phyloP scores from a whole-genome alignment of 257 asterid genomes.

The Rehmannia glutinosa region DNA sequence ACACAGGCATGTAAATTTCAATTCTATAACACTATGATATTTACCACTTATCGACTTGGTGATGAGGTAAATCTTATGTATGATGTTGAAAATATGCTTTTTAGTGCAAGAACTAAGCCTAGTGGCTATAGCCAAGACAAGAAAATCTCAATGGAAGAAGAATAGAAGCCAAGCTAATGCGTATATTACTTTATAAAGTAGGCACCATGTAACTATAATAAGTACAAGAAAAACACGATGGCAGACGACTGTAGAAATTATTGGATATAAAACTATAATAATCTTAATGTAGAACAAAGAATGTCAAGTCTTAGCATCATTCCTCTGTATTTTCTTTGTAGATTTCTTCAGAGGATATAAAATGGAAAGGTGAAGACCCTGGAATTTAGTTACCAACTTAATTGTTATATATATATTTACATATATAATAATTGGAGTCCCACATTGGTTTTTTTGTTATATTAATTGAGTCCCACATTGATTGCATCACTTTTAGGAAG shows the following conservation, averaged over 20 bases:
- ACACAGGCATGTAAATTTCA: background rate
- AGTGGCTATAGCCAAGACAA: background rate
- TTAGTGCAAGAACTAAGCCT: too few relatives aligned
- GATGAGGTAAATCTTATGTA: background rate
- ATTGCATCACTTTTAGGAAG: too few relatives aligned
- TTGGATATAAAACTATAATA: background rate
- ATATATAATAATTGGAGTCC: too few relatives aligned
- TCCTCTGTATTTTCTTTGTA: conserved; percentile 2
- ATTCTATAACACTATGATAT: background rate
- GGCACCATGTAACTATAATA: background rate
- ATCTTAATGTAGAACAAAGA: background rate
- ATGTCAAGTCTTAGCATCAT: background rate
- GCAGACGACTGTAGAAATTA: background rate
- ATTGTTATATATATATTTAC: too few relatives aligned
- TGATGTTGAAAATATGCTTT: background rate
- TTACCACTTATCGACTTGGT: background rate
- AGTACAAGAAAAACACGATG: background rate
- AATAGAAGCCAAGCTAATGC: background rate
- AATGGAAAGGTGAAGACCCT: conserved; percentile 39
- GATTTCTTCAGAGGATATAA: conserved; percentile 40
- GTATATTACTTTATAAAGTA: background rate
- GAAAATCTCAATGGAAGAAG: background rate
- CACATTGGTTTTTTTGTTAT: too few relatives aligned
- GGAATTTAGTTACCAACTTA: too few relatives aligned
- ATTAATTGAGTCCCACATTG: too few relatives aligned